phyloP scores from a whole-genome alignment of 495 filamentous ascomycete species.

The Polyplosphaeria fusca region DNA sequence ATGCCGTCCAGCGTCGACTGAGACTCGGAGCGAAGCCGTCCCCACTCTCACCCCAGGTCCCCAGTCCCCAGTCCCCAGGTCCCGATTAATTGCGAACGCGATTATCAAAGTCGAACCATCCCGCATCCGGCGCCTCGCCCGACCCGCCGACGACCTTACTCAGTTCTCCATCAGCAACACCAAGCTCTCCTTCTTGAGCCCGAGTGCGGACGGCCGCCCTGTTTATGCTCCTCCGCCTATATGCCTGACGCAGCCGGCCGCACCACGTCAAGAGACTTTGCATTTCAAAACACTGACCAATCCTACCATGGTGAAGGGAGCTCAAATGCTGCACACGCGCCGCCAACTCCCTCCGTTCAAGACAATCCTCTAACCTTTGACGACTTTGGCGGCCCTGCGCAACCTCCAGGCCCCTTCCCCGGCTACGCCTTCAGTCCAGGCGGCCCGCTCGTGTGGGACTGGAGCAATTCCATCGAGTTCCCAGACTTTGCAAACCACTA shows the following conservation, averaged over 20 bases:
- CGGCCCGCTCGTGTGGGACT: slow-evolving; percentile 36
- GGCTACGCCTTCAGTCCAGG: slow-evolving; percentile 20
- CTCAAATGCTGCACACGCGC: slow-evolving; percentile 13
- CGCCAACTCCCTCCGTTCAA: slow-evolving; percentile 4
- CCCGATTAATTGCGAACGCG: too few species aligned
- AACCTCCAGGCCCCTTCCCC: slow-evolving; percentile 17
- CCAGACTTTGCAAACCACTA: slow-evolving; percentile 37
- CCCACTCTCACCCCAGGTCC: too few species aligned
- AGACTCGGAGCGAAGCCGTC: too few species aligned
- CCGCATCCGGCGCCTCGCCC: too few species aligned
- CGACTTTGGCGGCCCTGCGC: slow-evolving; percentile 13
- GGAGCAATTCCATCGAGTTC: slow-evolving; percentile 34
- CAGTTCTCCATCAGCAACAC: too few species aligned
- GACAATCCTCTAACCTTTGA: slow-evolving; percentile 8
- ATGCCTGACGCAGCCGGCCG: slow-evolving; percentile 32
- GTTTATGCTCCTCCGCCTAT: background rate
- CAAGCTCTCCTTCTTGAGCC: too few species aligned
- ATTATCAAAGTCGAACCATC: too few species aligned
- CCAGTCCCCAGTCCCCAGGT: too few species aligned
- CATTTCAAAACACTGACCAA: slow-evolving; percentile 36
- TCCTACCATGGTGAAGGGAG: slow-evolving; percentile 17
- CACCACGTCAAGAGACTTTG: slow-evolving; percentile 33
- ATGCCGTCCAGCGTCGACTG: too few species aligned
- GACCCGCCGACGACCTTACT: too few species aligned
- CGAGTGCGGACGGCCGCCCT: background rate